Percentiles rank a stretch among this genome's conserved stretches.
These are phyloP conservation scores for Aspergillus jensenii DNA, from an alignment of 2,329 filamentous ascomycete genomes.

Conservation along the genomic window DNA sequence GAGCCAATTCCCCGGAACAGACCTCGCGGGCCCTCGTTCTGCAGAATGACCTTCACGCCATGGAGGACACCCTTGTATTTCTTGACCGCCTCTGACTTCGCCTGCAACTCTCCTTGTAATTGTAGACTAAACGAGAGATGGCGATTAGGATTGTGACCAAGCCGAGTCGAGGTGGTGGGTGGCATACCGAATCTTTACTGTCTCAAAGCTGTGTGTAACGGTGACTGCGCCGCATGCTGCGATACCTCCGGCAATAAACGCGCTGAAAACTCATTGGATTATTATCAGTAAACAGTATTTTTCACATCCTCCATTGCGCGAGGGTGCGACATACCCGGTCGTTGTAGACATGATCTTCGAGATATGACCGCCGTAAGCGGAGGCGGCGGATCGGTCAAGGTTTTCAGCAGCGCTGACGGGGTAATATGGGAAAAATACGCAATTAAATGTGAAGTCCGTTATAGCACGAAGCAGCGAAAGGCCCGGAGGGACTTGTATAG, in stretches of 20 bases:
- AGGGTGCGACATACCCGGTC: slow-evolving; percentile 41
- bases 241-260: slow-evolving; percentile 93
- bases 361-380: slow-evolving; percentile 17
- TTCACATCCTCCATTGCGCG: neutral
- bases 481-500: neutral
- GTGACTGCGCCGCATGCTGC: slow-evolving; percentile 97
- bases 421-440: neutral
- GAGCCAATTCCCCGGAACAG: slow-evolving; percentile 87
- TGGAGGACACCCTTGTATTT: slow-evolving; percentile 91
- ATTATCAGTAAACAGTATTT: neutral
- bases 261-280: slow-evolving; percentile 46
- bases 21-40: slow-evolving; percentile 83
- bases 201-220: slow-evolving; percentile 97
- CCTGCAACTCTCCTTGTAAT: slow-evolving; percentile 90
- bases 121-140: slow-evolving; percentile 68
- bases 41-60: slow-evolving; percentile 83
- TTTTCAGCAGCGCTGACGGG: neutral
- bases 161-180: neutral
- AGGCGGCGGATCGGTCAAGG: slow-evolving; percentile 3
- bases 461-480: neutral
- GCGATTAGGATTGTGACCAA: neutral
- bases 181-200: slow-evolving; percentile 89
- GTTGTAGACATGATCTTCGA: slow-evolving; percentile 53
- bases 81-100: slow-evolving; percentile 78
- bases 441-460: neutral